Evolutionary conservation across 2,329 filamentous ascomycete genomes (phyloP).

Genomic region (Microdochium paspali): DNA sequence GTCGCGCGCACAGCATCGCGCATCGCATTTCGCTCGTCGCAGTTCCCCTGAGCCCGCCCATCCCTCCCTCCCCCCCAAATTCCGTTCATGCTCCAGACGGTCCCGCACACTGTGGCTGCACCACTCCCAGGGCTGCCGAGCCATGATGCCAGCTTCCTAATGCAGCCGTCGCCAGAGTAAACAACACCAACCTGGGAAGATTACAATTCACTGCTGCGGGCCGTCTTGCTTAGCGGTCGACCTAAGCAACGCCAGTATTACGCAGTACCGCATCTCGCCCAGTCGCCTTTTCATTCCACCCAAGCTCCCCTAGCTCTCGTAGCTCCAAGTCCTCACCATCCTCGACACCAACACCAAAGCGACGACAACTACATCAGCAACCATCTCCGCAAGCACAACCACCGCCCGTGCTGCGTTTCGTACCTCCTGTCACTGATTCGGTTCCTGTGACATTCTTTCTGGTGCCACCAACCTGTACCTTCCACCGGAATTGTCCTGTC

Average conservation of each 20-base stretch:
- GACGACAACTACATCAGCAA: no score
- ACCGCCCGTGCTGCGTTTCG: not conserved
- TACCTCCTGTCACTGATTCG: not conserved
- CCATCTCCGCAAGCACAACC: no score
- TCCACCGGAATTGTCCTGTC: no score
- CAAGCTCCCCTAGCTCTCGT: no score
- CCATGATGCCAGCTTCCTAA: not conserved
- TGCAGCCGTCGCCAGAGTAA: not conserved
- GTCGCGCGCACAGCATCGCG: no score
- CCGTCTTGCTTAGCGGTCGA: not conserved
- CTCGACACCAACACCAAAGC: slow-evolving; percentile 2
- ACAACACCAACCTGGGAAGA: no score
- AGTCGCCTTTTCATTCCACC: no score
- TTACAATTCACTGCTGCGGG: not conserved
- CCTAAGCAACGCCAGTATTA: no score
- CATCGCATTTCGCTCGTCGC: not conserved
- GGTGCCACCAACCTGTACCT: not conserved
- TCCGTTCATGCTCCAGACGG: no score
- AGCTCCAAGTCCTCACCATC: not conserved
- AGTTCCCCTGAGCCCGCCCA: not conserved
- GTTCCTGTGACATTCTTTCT: not conserved
- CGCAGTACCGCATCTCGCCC: no score
- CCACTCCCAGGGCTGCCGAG: no score
- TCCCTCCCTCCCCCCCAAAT: no score
- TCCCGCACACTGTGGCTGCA: not conserved